Evolutionary conservation across 139 green algal genomes (phyloP).

Genomic region (Spirogloea muscicola): DNA sequence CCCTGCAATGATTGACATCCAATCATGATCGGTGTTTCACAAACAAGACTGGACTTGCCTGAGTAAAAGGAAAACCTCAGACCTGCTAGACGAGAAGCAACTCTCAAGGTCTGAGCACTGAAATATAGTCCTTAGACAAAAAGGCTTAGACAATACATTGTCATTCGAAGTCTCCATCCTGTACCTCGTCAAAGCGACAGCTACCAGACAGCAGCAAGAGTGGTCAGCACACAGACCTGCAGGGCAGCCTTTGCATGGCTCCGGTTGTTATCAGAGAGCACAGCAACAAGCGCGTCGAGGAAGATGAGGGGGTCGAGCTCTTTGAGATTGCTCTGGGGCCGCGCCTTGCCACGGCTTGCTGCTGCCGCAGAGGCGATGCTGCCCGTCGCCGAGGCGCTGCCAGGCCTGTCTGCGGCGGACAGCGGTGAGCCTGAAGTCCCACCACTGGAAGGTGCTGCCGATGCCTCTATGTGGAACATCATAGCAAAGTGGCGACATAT

Average conservation of each 20-base stretch:
- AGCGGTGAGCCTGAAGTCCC: not conserved
- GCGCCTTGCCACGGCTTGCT: conserved; percentile 1
- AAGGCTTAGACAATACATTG: too few species aligned
- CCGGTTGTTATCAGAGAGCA: conserved; percentile 47
- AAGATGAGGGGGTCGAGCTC: conserved; percentile 81
- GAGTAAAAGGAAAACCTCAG: too few species aligned
- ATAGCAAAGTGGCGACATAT: conserved; percentile 86
- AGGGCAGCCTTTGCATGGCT: conserved; percentile 50
- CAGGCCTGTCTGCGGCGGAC: not conserved
- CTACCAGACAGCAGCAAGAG: too few species aligned
- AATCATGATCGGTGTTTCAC: too few species aligned
- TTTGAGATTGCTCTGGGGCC: conserved; percentile 46
- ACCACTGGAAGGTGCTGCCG: not conserved
- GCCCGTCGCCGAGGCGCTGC: not conserved
- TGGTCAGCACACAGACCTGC: too few species aligned
- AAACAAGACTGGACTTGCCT: too few species aligned
- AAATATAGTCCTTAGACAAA: too few species aligned
- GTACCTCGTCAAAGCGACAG: too few species aligned
- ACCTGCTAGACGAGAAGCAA: too few species aligned
- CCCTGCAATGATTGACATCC: too few species aligned
- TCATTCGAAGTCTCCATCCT: too few species aligned
- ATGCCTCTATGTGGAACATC: conserved; percentile 63
- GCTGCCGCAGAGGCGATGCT: not conserved
- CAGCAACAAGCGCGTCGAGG: conserved; percentile 81
- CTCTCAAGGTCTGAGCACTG: too few species aligned